These are phyloP conservation scores for Neofusicoccum kwambonambiense DNA, from an alignment of 2,329 filamentous ascomycete genomes.

Conservation along the genomic window DNA sequence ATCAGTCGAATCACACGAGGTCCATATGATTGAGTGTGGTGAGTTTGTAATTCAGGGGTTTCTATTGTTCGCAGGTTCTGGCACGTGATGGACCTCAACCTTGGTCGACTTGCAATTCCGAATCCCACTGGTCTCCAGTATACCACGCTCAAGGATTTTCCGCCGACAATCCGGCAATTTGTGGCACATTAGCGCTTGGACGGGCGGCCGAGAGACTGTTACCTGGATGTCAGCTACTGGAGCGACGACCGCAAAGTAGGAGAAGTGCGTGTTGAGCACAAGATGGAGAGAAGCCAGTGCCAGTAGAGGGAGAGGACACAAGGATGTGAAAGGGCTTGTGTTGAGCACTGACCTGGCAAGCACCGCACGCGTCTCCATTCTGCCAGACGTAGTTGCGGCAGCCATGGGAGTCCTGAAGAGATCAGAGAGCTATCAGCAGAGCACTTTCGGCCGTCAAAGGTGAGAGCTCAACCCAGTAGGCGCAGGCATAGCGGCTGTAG, in stretches of 20 bases:
- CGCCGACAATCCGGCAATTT: no score
- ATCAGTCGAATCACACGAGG: no score
- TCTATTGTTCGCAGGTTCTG: no score
- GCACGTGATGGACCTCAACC: no score
- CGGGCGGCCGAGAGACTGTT: neutral
- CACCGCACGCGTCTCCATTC: conserved; percentile 13
- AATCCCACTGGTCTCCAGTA: no score
- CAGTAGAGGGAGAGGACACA: neutral
- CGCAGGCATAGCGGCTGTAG: conserved; percentile 15
- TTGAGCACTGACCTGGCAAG: conserved; percentile 5
- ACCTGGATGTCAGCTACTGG: neutral
- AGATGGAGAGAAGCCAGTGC: neutral
- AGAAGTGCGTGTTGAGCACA: no score
- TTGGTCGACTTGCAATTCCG: no score
- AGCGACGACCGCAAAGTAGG: neutral
- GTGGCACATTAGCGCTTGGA: neutral
- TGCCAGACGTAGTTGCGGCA: conserved; percentile 18
- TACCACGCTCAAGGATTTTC: no score
- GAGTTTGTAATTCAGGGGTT: no score
- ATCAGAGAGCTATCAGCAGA: no score
- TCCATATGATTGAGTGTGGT: no score
- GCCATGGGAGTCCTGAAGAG: neutral
- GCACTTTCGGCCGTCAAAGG: no score
- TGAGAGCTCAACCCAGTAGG: neutral
- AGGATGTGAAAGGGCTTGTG: neutral